phyloP scores from a whole-genome alignment of 2,329 filamentous ascomycete genomes.

The Nigrospora osmanthi region DNA sequence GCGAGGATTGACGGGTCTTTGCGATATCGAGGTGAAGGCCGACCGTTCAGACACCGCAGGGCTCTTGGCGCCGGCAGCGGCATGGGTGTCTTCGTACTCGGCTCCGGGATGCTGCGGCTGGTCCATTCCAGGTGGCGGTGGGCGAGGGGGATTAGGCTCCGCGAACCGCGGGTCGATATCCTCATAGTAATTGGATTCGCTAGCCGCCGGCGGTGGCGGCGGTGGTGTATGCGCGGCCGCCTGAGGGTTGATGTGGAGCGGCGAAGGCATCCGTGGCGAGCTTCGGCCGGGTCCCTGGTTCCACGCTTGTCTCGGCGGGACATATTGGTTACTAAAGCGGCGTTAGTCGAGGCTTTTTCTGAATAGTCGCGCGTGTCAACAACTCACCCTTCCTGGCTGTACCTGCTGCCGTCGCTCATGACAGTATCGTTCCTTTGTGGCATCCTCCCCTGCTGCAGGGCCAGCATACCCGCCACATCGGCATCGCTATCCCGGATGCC shows the following conservation, averaged over 20 bases:
- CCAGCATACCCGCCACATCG: conserved; percentile 68
- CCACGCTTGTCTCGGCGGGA: conserved; percentile 51
- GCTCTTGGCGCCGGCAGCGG: conserved; percentile 50
- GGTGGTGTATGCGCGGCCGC: conserved; percentile 24
- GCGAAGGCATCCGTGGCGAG: conserved; percentile 38
- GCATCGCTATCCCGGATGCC: conserved; percentile 56
- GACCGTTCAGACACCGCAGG: conserved; percentile 73
- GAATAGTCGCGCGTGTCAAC: conserved; percentile 11
- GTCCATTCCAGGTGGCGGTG: conserved; percentile 16
- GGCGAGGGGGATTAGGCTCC: conserved; percentile 23
- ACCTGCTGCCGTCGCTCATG: conserved; percentile 62
- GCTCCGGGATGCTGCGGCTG: conserved; percentile 6
- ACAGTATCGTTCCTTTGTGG: conserved; percentile 37
- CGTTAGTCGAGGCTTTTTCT: conserved; percentile 3
- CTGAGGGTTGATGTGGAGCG: conserved; percentile 27
- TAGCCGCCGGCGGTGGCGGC: conserved; percentile 18
- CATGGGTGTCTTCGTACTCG: conserved; percentile 54
- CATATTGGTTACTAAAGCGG: conserved; percentile 37
- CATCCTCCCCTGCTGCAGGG: conserved; percentile 51
- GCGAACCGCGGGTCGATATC: conserved; percentile 87
- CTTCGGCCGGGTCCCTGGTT: conserved; percentile 34
- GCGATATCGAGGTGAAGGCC: conserved; percentile 84
- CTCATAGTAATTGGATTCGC: conserved; percentile 66
- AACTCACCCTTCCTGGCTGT: conserved; percentile 67
- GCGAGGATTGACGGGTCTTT: conserved; percentile 79